Evolutionary conservation across 73 alveolate genomes (phyloP).

Genomic region (Tetrahymena malaccensis): DNA sequence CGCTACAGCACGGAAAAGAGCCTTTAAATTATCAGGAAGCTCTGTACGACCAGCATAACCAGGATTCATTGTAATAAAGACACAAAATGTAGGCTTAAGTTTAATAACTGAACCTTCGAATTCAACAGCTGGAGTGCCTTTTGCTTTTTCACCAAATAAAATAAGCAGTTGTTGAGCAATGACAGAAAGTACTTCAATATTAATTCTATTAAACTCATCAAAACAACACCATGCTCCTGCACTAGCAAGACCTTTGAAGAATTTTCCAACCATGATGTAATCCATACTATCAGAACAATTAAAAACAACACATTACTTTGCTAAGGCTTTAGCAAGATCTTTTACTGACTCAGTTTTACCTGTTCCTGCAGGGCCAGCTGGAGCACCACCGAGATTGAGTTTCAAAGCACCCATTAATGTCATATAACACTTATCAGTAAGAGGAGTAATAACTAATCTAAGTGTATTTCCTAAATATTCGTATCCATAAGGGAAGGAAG

Average conservation of each 20-base stretch:
- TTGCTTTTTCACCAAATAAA: slow-evolving; percentile 76
- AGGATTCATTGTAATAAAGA: slow-evolving; percentile 71
- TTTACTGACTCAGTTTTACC: slow-evolving; percentile 99
- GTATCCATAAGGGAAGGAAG: slow-evolving; percentile 96
- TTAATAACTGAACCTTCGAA: slow-evolving; percentile 90
- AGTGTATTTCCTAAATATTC: slow-evolving; percentile 95
- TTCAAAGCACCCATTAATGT: slow-evolving; percentile 95
- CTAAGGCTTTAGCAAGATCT: slow-evolving; percentile 98
- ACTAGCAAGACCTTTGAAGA: slow-evolving; percentile 92
- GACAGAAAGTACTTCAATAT: slow-evolving; percentile 82
- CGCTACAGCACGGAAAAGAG: slow-evolving; percentile 87
- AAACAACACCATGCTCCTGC: slow-evolving; percentile 97
- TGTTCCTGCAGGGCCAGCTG: slow-evolving; percentile 99
- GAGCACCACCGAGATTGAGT: slow-evolving; percentile 95
- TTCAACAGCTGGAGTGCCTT: slow-evolving; percentile 73
- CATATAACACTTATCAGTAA: slow-evolving; percentile 94
- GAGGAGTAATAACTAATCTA: slow-evolving; percentile 92
- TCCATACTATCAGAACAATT: slow-evolving; percentile 98
- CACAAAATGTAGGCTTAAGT: slow-evolving; percentile 97
- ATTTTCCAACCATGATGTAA: slow-evolving; percentile 85
- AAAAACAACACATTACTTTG: slow-evolving; percentile 98
- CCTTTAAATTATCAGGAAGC: slow-evolving; percentile 94
- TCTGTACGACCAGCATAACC: slow-evolving; percentile 83
- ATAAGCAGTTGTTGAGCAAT: slow-evolving; percentile 86
- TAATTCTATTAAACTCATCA: slow-evolving; percentile 97